These are phyloP conservation scores for Mycena haematopus DNA, from an alignment of 768 basidiomycete genomes.

Conservation along the genomic window DNA sequence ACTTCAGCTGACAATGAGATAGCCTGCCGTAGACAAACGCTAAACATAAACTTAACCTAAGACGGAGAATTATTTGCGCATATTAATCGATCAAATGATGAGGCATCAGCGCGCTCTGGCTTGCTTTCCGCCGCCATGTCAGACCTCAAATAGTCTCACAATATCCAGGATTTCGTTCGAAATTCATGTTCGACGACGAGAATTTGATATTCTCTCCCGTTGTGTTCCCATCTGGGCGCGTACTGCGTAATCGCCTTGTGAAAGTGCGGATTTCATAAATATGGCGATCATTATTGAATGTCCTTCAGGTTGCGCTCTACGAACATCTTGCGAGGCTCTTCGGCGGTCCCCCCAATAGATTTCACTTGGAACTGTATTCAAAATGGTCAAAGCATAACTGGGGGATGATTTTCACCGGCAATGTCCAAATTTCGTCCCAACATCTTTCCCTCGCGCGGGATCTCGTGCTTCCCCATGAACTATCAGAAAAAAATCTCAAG, in stretches of 20 bases:
- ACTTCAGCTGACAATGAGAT: too few species aligned
- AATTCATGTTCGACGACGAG: constrained; percentile 6
- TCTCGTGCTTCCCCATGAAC: constrained; percentile 57
- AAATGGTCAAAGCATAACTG: constrained; percentile 79
- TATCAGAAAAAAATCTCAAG: constrained; percentile 49
- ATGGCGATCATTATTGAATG: background rate
- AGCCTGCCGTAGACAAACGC: too few species aligned
- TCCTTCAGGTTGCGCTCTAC: constrained; percentile 83
- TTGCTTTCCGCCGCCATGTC: background rate
- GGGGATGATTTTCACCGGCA: constrained; percentile 92
- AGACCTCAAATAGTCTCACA: background rate
- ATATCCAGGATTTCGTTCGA: background rate
- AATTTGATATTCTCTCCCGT: constrained; percentile 34
- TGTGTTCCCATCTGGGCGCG: constrained; percentile 49
- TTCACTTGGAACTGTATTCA: constrained; percentile 70
- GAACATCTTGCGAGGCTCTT: constrained; percentile 74
- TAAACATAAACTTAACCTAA: too few species aligned
- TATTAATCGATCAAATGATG: too few species aligned
- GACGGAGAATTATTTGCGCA: too few species aligned
- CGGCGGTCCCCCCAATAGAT: constrained; percentile 75
- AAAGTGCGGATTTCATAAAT: constrained; percentile 47
- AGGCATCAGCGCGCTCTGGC: too few species aligned
- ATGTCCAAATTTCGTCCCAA: constrained; percentile 67
- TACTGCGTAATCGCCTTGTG: constrained; percentile 54
- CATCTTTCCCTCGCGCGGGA: constrained; percentile 81